A percentile compares a stretch with the other conserved stretches of the same genome.
These are phyloP conservation scores for Withania somnifera DNA, from an alignment of 305 asterid genomes.

Conservation along the genomic window DNA sequence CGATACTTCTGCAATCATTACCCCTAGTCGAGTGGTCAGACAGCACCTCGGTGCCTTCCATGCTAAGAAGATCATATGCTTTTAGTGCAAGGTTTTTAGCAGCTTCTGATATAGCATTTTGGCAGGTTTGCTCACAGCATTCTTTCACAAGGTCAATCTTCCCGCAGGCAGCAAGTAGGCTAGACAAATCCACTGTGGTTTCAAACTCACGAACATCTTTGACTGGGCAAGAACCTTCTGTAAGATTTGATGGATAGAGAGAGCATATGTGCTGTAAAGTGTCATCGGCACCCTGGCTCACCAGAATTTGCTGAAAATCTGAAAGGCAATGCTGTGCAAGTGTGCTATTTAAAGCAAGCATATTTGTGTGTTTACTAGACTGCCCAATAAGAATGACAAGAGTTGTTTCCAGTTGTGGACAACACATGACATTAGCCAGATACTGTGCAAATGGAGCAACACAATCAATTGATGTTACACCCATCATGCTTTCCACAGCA, in stretches of 20 bases:
- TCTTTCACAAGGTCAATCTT: constrained; percentile 81
- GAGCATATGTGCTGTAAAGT: constrained; percentile 69
- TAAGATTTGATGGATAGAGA: constrained; percentile 65
- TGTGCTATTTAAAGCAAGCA: constrained; percentile 62
- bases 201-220: constrained; percentile 63
- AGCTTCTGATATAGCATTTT: constrained; percentile 83
- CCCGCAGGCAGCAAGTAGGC: constrained; percentile 72
- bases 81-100: constrained; percentile 70
- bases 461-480: constrained; percentile 74
- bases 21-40: constrained; percentile 60
- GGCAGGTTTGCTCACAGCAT: constrained; percentile 92
- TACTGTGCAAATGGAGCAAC: constrained; percentile 81
- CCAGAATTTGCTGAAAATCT: constrained; percentile 73
- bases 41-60: constrained; percentile 40
- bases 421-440: constrained; percentile 93
- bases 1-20: constrained; percentile 72
- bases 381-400: constrained; percentile 75
- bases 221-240: constrained; percentile 90
- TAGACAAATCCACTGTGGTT: constrained; percentile 53
- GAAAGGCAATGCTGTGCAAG: constrained; percentile 72
- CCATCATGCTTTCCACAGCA: constrained; percentile 53
- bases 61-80: constrained; percentile 47
- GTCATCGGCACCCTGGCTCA: constrained; percentile 78
- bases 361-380: constrained; percentile 57
- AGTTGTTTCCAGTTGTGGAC: constrained; percentile 94